Conservation (phyloP, 495 filamentous ascomycete genomes). For the Talaromyces stipitatus region DNA sequence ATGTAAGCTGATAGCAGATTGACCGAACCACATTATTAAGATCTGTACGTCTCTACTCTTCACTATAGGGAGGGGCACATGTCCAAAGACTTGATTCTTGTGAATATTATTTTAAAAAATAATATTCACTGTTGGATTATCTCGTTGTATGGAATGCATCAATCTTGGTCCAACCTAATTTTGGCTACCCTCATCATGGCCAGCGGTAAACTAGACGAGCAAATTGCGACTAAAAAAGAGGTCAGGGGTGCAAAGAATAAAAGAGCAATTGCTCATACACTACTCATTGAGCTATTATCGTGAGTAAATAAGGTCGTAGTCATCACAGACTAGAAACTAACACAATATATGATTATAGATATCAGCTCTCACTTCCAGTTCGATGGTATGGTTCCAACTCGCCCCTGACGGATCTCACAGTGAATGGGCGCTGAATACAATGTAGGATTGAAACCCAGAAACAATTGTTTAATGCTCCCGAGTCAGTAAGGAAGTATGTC, state of each 20-base stretch:
- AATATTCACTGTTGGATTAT: not conserved
- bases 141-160: not conserved
- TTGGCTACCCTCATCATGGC: not conserved
- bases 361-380: not conserved
- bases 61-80: too few relatives aligned
- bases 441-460: conserved; percentile 1
- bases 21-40: not conserved
- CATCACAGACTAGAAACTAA: not conserved
- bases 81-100: too few relatives aligned
- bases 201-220: not conserved
- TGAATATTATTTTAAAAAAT: too few relatives aligned
- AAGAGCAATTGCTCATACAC: not conserved
- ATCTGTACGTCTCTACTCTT: not conserved
- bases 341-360: not conserved
- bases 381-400: not conserved
- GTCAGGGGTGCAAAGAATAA: not conserved
- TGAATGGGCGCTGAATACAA: too few relatives aligned
- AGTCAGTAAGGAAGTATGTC: not conserved
- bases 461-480: not conserved
- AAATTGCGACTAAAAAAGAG: not conserved
- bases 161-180: not conserved
- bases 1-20: not conserved
- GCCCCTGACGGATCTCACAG: too few relatives aligned
- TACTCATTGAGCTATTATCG: conserved; percentile 19
- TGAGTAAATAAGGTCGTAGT: conserved; percentile 6